phyloP scores from a whole-genome alignment of 495 filamentous ascomycete genomes.

The Neurospora discreta region DNA sequence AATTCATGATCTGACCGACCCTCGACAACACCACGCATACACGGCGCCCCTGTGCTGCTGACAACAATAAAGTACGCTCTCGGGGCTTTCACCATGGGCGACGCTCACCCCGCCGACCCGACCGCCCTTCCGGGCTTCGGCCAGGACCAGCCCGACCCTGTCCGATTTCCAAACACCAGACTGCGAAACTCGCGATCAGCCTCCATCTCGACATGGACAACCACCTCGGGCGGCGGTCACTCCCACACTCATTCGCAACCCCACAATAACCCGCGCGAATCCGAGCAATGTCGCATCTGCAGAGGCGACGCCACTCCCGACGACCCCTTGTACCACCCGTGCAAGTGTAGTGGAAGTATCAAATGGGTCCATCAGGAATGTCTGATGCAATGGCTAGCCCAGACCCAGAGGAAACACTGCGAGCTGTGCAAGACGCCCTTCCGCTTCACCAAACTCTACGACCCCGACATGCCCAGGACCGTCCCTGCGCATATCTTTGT shows the following conservation, averaged over 20 bases:
- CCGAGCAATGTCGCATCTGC: conserved; percentile 91
- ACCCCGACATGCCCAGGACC: conserved; percentile 76
- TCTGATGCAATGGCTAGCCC: conserved; percentile 93
- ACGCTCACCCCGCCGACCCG: conserved; percentile 1
- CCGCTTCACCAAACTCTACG: conserved; percentile 94
- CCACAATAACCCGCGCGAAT: conserved; percentile 29
- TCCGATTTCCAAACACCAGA: conserved; percentile 18
- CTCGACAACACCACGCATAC: not conserved
- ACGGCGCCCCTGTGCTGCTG: not conserved
- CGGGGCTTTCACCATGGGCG: conserved; percentile 5
- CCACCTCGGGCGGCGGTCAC: not conserved
- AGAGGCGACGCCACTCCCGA: conserved; percentile 73
- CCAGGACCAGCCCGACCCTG: conserved; percentile 7
- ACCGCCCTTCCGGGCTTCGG: conserved; percentile 1
- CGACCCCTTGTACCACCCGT: conserved; percentile 91
- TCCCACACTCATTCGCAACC: conserved; percentile 5
- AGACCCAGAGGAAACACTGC: conserved; percentile 98
- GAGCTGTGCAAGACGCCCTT: conserved; percentile 98
- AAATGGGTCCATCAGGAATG: conserved; percentile 97
- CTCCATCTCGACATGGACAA: not conserved
- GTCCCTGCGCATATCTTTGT: conserved; percentile 73
- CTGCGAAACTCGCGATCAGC: conserved; percentile 3
- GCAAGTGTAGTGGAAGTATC: conserved; percentile 97
- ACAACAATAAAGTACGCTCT: not conserved
- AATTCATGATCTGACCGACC: not conserved